Evolutionary conservation across 768 basidiomycete species (phyloP).

Genomic region (Lactarius sp.): DNA sequence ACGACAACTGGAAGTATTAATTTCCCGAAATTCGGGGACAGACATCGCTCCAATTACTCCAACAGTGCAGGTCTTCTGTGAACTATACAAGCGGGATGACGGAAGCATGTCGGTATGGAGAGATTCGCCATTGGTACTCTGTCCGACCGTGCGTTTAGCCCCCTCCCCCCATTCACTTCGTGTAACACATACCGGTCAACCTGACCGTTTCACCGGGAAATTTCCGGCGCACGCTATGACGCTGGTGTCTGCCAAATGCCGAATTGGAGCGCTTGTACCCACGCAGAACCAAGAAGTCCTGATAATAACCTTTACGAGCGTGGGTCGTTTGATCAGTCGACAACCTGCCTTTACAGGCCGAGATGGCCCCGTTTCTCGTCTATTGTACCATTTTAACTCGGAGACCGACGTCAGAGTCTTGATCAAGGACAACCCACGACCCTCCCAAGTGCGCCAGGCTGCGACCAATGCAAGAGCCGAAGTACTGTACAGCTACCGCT

Average conservation of each 20-base stretch:
- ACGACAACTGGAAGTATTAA: constrained; percentile 16
- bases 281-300: constrained; percentile 12
- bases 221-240: constrained; percentile 1
- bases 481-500: constrained; percentile 13
- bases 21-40: constrained; percentile 10
- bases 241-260: constrained; percentile 1
- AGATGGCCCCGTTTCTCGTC: constrained; percentile 1
- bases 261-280: constrained; percentile 10
- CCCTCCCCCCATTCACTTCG: constrained; percentile 2
- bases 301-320: constrained; percentile 11
- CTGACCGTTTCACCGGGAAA: constrained; percentile 6
- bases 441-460: constrained; percentile 12
- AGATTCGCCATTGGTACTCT: constrained; percentile 15
- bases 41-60: constrained; percentile 11
- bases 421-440: constrained; percentile 20
- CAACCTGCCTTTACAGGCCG: constrained; percentile 15
- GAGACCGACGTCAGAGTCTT: constrained; percentile 21
- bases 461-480: constrained; percentile 12
- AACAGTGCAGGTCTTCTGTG: constrained; percentile 19
- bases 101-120: constrained; percentile 19
- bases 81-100: constrained; percentile 12
- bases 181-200: constrained; percentile 3
- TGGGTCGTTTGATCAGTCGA: constrained; percentile 16
- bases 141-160: not conserved
- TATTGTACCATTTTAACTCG: constrained; percentile 1